Percentiles rank a stretch among this genome's conserved stretches.
Conservation (phyloP, 1,139 yeast genomes). For the Kodamaea arcana region DNA sequence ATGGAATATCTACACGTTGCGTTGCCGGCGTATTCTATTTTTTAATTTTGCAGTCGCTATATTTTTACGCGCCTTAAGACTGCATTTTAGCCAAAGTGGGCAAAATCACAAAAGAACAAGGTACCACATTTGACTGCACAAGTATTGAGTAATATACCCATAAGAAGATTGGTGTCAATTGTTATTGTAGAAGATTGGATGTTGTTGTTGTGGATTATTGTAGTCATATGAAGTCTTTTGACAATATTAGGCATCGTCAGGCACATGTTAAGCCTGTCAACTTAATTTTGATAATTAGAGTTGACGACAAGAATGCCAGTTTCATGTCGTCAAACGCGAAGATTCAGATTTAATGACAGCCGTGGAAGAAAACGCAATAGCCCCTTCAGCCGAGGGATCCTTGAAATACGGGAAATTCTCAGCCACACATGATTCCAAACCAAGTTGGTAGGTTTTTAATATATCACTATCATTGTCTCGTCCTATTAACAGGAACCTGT, state of each 20-base stretch:
- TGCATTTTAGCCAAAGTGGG: not conserved
- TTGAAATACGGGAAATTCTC: slow-evolving; percentile 5
- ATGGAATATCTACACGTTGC: no score
- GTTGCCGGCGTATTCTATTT: not conserved
- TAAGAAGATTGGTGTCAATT: no score
- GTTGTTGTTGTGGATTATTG: no score
- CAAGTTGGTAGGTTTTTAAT: slow-evolving; percentile 25
- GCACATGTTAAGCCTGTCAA: no score
- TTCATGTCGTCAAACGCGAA: not conserved
- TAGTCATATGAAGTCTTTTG: no score
- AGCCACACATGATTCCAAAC: slow-evolving; percentile 17
- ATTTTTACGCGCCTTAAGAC: not conserved
- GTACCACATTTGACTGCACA: no score
- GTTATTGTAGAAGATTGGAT: no score
- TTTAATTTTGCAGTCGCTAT: not conserved
- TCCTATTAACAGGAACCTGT: slow-evolving; percentile 30
- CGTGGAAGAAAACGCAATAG: not conserved
- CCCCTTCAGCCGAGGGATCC: not conserved
- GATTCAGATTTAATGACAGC: not conserved
- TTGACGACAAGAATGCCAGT: no score
- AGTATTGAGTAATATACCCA: no score
- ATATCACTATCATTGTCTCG: slow-evolving; percentile 26
- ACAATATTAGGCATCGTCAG: no score
- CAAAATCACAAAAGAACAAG: not conserved
- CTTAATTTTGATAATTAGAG: no score